Percentiles rank a stretch among this genome's conserved stretches.
phyloP scores from a whole-genome alignment of 2,329 filamentous ascomycete species.

The Monosporascus sp. region DNA sequence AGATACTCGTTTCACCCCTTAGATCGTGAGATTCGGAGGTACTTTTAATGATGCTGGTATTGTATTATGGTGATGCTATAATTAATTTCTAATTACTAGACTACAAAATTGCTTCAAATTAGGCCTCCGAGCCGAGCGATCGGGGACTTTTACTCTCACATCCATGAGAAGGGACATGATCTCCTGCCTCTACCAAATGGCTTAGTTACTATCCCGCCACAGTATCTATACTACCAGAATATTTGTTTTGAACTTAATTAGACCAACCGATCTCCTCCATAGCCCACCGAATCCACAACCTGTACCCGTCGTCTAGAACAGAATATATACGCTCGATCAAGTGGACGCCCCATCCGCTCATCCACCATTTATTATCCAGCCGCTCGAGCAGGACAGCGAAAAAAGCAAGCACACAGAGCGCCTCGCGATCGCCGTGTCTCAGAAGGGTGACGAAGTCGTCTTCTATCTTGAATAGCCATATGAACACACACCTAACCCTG shows the following conservation, averaged over 20 bases:
- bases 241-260: constrained; percentile 2
- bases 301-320: constrained; percentile 18
- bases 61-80: too few species aligned
- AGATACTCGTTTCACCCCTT: too few species aligned
- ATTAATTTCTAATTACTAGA: too few species aligned
- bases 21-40: too few species aligned
- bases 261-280: constrained; percentile 25
- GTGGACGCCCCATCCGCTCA: constrained; percentile 24
- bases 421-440: constrained; percentile 15
- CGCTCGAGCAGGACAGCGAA: constrained; percentile 24
- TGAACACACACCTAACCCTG: constrained; percentile 12
- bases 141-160: too few species aligned
- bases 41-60: too few species aligned
- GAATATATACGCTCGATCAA: constrained; percentile 23
- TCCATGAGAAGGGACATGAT: too few species aligned
- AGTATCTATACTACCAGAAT: neutral
- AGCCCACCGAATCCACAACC: constrained; percentile 26
- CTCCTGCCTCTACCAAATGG: too few species aligned
- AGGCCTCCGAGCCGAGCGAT: too few species aligned
- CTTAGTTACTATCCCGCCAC: too few species aligned
- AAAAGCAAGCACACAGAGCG: constrained; percentile 21
- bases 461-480: constrained; percentile 18
- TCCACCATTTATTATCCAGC: constrained; percentile 25
- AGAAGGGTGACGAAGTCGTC: constrained; percentile 16
- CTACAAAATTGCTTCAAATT: too few species aligned